Base-by-base conservation (phyloP, 805 yeast genomes). In the Starmera quercuum region DNA sequence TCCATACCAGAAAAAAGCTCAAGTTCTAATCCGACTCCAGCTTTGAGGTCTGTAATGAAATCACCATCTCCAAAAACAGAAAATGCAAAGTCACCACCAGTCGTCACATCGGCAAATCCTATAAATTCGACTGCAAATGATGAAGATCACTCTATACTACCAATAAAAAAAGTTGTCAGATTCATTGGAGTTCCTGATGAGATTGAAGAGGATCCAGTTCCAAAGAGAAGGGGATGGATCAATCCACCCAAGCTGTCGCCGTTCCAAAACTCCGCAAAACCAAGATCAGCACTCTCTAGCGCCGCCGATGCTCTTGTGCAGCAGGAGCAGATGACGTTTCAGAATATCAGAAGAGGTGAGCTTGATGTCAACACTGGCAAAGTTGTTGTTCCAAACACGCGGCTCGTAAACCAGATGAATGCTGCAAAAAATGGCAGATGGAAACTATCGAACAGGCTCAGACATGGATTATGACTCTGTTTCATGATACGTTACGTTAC, bases 131-230 rank as follows among this genome's bases (percentile, higher is more conserved):
- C 11, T 23, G 26, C 26, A n/a, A 8, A 23, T 23, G 13, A n/a
- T 23, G 25, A 37, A 6, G 31, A 22, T 17, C 20, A 31, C 11
- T 10, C 20, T 7, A 20, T n/a, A 33, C 30, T 29, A 33, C 41
- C 39, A 22, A 39, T 36, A 2, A 26, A 48, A 13, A 51, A 51
- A 33, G 46, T 44, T 24, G 56, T 51, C 5, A 34, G 56, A 6
- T 51, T 51, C 32, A 48, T 38, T 13, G 54, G 56, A 12, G 49
- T 51, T 7, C 54, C 54, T 5, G 48, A 33, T n/a, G 33, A 39
- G 7, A 22, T 39, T 20, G 46, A 36, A 20, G 48, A 43, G 9
- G 49, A 44, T 2, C 29, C 30, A 1, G 47, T 42, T 24, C 47
- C 51, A 5, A 48, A 45, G 32, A 38, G 41, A 17, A 40, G 34